Evolutionary conservation across 1,284 basidiomycete species (phyloP), one percentile per base, ranked within the genome.

Genomic region (Leccinum subatratum): DNA sequence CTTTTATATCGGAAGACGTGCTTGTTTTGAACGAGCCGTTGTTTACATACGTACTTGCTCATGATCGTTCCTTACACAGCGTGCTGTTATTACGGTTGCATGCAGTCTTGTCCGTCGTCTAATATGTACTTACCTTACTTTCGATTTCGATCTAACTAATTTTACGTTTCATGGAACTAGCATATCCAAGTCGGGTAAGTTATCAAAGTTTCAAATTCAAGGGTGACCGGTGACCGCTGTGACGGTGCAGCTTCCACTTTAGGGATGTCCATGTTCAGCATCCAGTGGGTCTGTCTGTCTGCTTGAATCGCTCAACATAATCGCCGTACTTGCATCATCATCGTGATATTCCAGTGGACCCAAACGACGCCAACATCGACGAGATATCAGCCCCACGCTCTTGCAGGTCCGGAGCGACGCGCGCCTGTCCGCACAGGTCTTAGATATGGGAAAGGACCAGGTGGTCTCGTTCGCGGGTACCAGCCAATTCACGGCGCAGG

Each of bases 401-500:
- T 51, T 51, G 12, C 67, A 51, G 34, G 61, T n/a, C 39, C 56
- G n/a, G 28, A 16, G 39, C 14, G 18, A 59, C 25, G 3, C 22
- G 12, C 61, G 28, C 45, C 59, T 72, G 39, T 64, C 72, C 11
- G 62, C 64, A 6, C 72, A 74, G 8, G 66, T 76, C 7, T 60
- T 73, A 32, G 63, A 60, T 9, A 57, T 67, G 6, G 74, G 74
- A 66, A 69, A 60, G 3, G 77, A 79, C 61, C 71, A 69, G 42
- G 75, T 80, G 32, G 74, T 84, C 62, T 81, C 81, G 3, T 79
- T 81, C 65, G 70, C 72, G 14, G 83, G 84, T 20, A 79, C 80
- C 9, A 82, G 84, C 61, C 85, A 87, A 67, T 86, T 86, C 71
- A 72, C 67, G 11, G 69, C 68, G 8, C 77, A 69, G 34, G 80